These are phyloP conservation scores for Rutstroemia sydowiana DNA, from an alignment of 2,329 filamentous ascomycete genomes.

Conservation along the genomic window DNA sequence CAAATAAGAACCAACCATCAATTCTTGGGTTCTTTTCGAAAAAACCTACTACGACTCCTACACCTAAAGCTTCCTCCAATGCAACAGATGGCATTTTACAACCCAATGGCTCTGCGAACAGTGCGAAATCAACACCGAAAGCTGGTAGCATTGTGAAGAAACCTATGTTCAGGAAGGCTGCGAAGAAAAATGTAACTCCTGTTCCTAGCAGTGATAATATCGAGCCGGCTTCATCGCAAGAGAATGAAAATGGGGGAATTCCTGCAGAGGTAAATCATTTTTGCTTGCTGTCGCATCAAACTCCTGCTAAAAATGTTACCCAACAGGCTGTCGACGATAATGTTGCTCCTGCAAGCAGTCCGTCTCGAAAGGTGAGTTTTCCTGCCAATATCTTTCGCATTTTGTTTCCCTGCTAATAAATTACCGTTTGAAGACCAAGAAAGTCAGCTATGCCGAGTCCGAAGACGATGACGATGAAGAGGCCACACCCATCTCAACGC, in stretches of 20 bases:
- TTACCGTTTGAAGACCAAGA: conserved; percentile 33
- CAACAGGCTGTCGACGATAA: conserved; percentile 38
- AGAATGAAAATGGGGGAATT: conserved; percentile 44
- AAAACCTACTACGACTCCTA: conserved; percentile 37
- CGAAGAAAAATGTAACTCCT: conserved; percentile 51
- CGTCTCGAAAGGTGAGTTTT: conserved; percentile 64
- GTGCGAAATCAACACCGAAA: conserved; percentile 29
- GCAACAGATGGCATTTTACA: conserved; percentile 23
- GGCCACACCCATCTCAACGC: conserved; percentile 33
- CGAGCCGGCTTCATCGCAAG: conserved; percentile 60
- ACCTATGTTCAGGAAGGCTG: conserved; percentile 29
- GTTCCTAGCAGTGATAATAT: conserved; percentile 73
- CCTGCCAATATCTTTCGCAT: not conserved
- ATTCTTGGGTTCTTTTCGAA: conserved; percentile 77
- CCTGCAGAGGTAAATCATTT: conserved; percentile 44
- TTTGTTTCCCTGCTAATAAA: not conserved
- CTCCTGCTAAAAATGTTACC: conserved; percentile 35
- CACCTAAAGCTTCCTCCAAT: not conserved
- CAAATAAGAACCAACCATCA: conserved; percentile 56
- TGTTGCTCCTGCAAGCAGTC: conserved; percentile 53
- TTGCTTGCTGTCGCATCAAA: conserved; percentile 38
- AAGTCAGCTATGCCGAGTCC: conserved; percentile 78
- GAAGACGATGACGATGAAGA: conserved; percentile 74
- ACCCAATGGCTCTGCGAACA: conserved; percentile 31
- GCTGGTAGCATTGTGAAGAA: conserved; percentile 35